Percentiles rank a stretch among this genome's conserved stretches.
Conservation (phyloP, 345 rosid species). For the Pistacia integerrima region DNA sequence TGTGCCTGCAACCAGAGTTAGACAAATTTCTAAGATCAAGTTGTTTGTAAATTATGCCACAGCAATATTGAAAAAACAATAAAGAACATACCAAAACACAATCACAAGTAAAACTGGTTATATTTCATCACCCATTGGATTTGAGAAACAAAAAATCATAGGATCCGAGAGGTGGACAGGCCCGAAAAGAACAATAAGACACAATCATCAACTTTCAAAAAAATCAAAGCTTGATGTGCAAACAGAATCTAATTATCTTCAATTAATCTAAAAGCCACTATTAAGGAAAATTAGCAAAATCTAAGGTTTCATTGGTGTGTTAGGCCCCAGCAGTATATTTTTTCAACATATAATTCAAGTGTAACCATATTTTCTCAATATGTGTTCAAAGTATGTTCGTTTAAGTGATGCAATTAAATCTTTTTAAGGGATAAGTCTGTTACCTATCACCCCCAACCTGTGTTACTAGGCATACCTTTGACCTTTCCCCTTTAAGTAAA, state of each 20-base stretch:
- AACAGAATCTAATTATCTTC: neutral
- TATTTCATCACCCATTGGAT: neutral
- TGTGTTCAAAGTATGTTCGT: neutral
- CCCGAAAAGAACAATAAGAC: neutral
- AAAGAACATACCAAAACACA: neutral
- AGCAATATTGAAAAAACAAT: slow-evolving; percentile 6
- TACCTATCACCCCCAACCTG: neutral
- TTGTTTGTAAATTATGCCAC: neutral
- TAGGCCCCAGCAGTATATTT: neutral
- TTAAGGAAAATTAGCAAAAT: neutral
- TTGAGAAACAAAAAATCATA: neutral
- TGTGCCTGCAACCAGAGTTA: slow-evolving; percentile 60
- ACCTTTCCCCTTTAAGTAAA: neutral
- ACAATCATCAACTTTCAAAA: neutral
- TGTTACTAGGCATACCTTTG: neutral
- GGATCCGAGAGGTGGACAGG: neutral
- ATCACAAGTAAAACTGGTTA: neutral
- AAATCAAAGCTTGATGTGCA: neutral
- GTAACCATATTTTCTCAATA: neutral
- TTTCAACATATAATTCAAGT: neutral
- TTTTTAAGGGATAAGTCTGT: neutral
- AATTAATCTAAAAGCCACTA: neutral
- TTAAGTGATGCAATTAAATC: neutral
- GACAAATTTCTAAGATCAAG: slow-evolving; percentile 15
- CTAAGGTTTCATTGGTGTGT: neutral